Conservation (phyloP, 371 early-diverging fungal genomes). For the Nematocida sp. region DNA sequence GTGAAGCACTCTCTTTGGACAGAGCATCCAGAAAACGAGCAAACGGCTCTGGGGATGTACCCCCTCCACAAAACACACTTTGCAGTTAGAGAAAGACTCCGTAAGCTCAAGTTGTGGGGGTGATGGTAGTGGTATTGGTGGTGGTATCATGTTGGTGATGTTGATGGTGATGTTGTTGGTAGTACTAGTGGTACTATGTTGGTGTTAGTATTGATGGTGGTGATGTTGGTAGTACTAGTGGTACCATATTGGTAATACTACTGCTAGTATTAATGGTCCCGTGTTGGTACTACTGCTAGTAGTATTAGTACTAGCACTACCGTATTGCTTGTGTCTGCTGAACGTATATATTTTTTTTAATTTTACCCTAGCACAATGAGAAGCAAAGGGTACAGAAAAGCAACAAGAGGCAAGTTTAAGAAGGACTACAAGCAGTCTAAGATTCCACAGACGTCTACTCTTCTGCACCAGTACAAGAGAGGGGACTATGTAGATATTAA, state of each 20-base stretch:
- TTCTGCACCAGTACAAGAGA: slow-evolving; percentile 88
- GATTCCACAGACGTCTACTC: slow-evolving; percentile 81
- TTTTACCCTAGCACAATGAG: slow-evolving; percentile 61
- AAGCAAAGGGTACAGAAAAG: slow-evolving; percentile 75
- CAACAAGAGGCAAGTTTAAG: slow-evolving; percentile 93
- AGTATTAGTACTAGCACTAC: neutral
- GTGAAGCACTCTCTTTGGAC: slow-evolving; percentile 54
- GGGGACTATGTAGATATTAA: slow-evolving; percentile 95
- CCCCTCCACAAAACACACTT: slow-evolving; percentile 26
- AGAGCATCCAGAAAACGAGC: slow-evolving; percentile 61
- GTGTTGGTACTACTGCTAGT: neutral
- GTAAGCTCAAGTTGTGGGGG: too few relatives aligned
- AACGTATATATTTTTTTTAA: slow-evolving; percentile 55
- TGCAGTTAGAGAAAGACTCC: too few relatives aligned
- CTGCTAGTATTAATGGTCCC: too few relatives aligned
- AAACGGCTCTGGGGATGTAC: slow-evolving; percentile 49
- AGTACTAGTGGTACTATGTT: too few relatives aligned
- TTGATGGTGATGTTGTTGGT: too few relatives aligned
- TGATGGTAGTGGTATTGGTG: too few relatives aligned
- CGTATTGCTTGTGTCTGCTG: neutral
- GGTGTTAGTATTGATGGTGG: too few relatives aligned
- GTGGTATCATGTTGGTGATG: too few relatives aligned
- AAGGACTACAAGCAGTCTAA: slow-evolving; percentile 82
- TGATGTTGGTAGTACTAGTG: too few relatives aligned
- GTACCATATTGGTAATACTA: too few relatives aligned